phyloP scores from a whole-genome alignment of 306 rosid genomes.

The Gastrolobium bilobum region DNA sequence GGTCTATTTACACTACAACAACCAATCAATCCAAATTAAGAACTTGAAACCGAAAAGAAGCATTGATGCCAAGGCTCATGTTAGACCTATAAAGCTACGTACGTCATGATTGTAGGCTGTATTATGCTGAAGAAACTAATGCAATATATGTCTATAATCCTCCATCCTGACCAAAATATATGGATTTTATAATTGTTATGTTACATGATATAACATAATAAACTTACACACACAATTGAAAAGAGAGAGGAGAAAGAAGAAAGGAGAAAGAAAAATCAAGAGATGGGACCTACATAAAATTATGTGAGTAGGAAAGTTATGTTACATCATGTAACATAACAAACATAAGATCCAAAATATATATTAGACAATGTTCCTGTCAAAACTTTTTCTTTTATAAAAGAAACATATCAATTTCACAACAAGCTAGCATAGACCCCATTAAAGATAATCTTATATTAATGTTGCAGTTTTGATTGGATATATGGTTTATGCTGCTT shows the following conservation, averaged over 20 bases:
- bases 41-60: constrained; percentile 31
- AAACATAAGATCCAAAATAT: too few species aligned
- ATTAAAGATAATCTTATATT: background rate
- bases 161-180: background rate
- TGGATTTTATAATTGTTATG: too few species aligned
- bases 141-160: background rate
- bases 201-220: too few species aligned
- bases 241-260: too few species aligned
- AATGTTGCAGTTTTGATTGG: background rate
- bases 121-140: background rate
- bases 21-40: background rate
- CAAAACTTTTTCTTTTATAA: background rate
- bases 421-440: background rate
- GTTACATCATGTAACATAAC: too few species aligned
- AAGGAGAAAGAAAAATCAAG: too few species aligned
- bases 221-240: too few species aligned
- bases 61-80: constrained; percentile 13
- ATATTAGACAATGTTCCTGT: background rate
- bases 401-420: background rate
- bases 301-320: too few species aligned
- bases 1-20: constrained; percentile 47
- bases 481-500: background rate
- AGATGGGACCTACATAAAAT: too few species aligned
- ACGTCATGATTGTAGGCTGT: background rate
- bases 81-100: background rate